Evolutionary conservation across 2,329 filamentous ascomycete genomes (phyloP).

Genomic region (Ceratocystis colombiana): DNA sequence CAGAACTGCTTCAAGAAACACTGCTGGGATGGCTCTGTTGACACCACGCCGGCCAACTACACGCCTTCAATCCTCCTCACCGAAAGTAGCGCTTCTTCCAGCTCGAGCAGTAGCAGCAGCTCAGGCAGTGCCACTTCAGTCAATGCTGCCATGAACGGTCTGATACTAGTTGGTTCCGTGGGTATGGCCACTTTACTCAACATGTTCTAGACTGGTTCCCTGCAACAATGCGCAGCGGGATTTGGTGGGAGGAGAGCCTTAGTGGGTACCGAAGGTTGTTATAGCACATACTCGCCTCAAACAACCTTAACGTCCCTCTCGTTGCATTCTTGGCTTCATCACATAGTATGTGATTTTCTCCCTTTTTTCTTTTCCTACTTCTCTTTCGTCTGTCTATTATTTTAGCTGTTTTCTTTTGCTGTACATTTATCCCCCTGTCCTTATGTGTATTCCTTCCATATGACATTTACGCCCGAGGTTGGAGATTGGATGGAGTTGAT

Average conservation of each 20-base stretch:
- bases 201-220: not conserved
- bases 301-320: not conserved
- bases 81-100: not conserved
- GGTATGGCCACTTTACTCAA: slow-evolving; percentile 7
- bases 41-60: slow-evolving; percentile 21
- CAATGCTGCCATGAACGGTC: not conserved
- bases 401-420: slow-evolving; percentile 7
- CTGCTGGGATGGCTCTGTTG: slow-evolving; percentile 82
- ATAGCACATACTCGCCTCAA: not conserved
- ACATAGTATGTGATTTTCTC: not conserved
- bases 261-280: not conserved
- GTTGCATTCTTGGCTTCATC: not conserved
- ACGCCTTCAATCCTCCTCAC: slow-evolving; percentile 18
- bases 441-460: not conserved
- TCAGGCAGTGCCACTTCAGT: not conserved
- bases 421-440: not conserved
- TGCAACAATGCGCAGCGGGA: too few relatives aligned
- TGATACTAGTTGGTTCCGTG: slow-evolving; percentile 12
- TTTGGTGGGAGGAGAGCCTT: not conserved
- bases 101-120: not conserved
- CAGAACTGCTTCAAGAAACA: slow-evolving; percentile 65
- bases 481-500: not conserved
- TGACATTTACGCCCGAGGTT: too few relatives aligned
- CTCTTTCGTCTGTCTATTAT: not conserved
- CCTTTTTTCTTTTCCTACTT: not conserved